These are phyloP conservation scores for Alnus rubra DNA, from an alignment of 306 rosid species.

Conservation along the genomic window DNA sequence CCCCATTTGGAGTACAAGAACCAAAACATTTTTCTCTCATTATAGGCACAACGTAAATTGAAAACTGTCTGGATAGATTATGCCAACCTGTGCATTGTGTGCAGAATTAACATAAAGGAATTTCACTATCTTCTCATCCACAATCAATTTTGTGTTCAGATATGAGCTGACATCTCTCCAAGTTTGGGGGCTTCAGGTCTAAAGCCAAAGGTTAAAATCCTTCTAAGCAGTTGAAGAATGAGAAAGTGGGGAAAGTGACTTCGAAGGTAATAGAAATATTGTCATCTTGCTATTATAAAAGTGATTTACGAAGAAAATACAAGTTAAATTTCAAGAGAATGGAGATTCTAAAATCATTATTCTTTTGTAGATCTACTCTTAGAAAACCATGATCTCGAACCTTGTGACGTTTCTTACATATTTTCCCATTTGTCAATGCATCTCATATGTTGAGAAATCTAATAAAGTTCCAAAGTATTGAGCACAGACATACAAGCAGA, in stretches of 20 bases:
- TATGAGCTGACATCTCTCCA: too few species aligned
- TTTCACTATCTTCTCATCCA: too few species aligned
- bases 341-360: background rate
- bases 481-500: conserved; percentile 12
- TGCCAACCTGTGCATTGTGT: too few species aligned
- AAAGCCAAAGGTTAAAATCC: too few species aligned
- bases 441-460: background rate
- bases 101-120: too few species aligned
- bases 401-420: background rate
- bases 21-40: background rate
- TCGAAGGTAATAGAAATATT: too few species aligned
- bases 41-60: background rate
- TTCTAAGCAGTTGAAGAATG: too few species aligned
- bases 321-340: background rate
- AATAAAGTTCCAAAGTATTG: background rate
- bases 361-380: background rate
- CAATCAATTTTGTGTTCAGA: too few species aligned
- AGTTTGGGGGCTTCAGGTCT: too few species aligned
- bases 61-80: background rate
- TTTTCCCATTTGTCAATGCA: background rate
- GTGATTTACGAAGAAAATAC: too few species aligned
- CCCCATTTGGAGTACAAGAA: background rate
- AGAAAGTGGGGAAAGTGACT: too few species aligned
- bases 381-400: background rate
- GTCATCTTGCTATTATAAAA: too few species aligned